Percentiles rank a stretch among this genome's conserved stretches.
These are phyloP conservation scores for Acorus calamus DNA, from an alignment of 106 monocot genomes.

Conservation along the genomic window DNA sequence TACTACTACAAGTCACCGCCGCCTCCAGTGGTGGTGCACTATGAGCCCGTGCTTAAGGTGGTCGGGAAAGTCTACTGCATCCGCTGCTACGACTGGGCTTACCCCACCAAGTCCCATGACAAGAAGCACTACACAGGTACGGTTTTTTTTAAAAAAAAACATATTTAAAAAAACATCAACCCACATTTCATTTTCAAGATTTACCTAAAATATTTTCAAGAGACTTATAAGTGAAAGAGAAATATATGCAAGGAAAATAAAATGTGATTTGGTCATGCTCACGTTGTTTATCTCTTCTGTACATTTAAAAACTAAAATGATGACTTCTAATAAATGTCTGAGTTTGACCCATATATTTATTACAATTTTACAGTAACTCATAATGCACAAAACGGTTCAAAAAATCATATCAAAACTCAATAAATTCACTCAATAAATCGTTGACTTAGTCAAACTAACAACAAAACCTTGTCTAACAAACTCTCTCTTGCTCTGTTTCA, in stretches of 20 bases:
- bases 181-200: neutral
- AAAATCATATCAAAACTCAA: too few relatives aligned
- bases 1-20: constrained; percentile 12
- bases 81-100: constrained; percentile 39
- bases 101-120: constrained; percentile 36
- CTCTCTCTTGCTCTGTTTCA: neutral
- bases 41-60: constrained; percentile 27
- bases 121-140: constrained; percentile 52
- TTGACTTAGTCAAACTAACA: too few relatives aligned
- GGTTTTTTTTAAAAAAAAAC: neutral
- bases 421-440: too few relatives aligned
- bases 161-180: neutral
- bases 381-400: too few relatives aligned
- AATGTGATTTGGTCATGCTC: too few relatives aligned
- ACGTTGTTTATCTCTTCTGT: too few relatives aligned
- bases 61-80: constrained; percentile 62
- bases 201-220: neutral
- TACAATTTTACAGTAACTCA: too few relatives aligned
- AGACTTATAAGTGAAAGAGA: too few relatives aligned
- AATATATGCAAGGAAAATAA: too few relatives aligned
- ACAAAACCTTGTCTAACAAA: neutral
- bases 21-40: constrained; percentile 8
- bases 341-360: too few relatives aligned
- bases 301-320: too few relatives aligned
- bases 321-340: too few relatives aligned